These are phyloP conservation scores for Cladorrhinum samala DNA, from an alignment of 495 filamentous ascomycete genomes.

Conservation along the genomic window DNA sequence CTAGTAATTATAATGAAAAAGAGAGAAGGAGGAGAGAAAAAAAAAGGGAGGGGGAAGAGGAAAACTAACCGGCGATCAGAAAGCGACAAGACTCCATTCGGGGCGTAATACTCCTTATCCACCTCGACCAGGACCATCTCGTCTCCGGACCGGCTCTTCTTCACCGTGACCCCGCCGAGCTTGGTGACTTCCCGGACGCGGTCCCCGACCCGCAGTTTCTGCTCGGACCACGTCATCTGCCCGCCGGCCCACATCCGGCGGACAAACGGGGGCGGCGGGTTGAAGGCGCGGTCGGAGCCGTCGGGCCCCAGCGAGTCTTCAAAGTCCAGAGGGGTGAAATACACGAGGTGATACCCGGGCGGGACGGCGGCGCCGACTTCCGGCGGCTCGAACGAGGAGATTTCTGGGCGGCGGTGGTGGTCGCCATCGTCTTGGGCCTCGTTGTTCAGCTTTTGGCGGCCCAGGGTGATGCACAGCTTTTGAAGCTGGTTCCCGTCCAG, in stretches of 20 bases:
- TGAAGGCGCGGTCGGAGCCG: conserved; percentile 56
- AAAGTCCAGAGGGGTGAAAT: conserved; percentile 51
- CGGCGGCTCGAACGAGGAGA: conserved; percentile 23
- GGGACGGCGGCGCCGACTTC: conserved; percentile 41
- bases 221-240: conserved; percentile 40
- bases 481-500: conserved; percentile 56
- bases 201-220: conserved; percentile 38
- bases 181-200: conserved; percentile 51
- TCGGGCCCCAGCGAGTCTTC: conserved; percentile 50
- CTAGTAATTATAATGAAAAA: too few relatives aligned
- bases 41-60: neutral
- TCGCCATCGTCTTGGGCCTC: neutral
- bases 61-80: too few relatives aligned
- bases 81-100: too few relatives aligned
- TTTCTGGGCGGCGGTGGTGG: too few relatives aligned
- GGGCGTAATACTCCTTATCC: conserved; percentile 52
- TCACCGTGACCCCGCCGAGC: conserved; percentile 46
- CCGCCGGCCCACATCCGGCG: conserved; percentile 68
- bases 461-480: conserved; percentile 49
- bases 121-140: conserved; percentile 63
- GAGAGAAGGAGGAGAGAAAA: neutral
- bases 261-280: conserved; percentile 53
- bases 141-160: conserved; percentile 47
- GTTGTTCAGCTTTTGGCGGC: conserved; percentile 30
- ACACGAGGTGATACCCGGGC: conserved; percentile 53